Conservation (phyloP, 1,284 basidiomycete genomes). For the Trametes hirsuta region DNA sequence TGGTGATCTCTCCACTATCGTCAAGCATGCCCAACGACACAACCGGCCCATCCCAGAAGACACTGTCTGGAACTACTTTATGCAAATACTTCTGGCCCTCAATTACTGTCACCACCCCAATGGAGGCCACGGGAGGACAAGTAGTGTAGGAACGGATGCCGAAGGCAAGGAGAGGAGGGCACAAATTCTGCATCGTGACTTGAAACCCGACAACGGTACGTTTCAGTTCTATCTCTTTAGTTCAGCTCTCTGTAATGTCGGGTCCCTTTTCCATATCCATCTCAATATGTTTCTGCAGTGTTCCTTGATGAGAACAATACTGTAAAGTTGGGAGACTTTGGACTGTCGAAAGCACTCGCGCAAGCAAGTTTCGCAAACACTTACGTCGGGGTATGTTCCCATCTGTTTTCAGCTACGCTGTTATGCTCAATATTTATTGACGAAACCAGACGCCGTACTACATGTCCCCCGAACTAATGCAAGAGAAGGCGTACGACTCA, state of each 20-base stretch:
- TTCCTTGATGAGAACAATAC: conserved; percentile 80
- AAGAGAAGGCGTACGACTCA: conserved; percentile 94
- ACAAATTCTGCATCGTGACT: conserved; percentile 91
- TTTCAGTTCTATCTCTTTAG: conserved; percentile 1
- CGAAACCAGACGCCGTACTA: conserved; percentile 91
- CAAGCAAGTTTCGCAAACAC: conserved; percentile 91
- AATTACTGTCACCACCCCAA: conserved; percentile 90
- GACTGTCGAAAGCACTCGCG: conserved; percentile 88
- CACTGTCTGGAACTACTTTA: conserved; percentile 93
- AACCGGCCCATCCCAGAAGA: conserved; percentile 84
- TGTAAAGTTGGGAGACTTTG: conserved; percentile 96
- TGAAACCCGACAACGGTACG: conserved; percentile 96
- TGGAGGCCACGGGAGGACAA: conserved; percentile 46
- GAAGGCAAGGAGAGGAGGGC: conserved; percentile 57
- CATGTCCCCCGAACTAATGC: conserved; percentile 98
- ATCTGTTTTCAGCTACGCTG: not conserved
- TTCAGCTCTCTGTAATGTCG: not conserved
- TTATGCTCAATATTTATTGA: not conserved
- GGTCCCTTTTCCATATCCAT: too few relatives aligned
- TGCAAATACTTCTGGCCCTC: conserved; percentile 90
- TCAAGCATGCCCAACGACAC: conserved; percentile 75
- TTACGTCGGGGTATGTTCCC: conserved; percentile 84
- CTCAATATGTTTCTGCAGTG: conserved; percentile 47
- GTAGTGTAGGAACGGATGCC: conserved; percentile 45
- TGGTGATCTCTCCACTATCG: conserved; percentile 87